Evolutionary conservation across 352 stramenopile genomes (phyloP).

Genomic region (Thalassiosira ordinaria): DNA sequence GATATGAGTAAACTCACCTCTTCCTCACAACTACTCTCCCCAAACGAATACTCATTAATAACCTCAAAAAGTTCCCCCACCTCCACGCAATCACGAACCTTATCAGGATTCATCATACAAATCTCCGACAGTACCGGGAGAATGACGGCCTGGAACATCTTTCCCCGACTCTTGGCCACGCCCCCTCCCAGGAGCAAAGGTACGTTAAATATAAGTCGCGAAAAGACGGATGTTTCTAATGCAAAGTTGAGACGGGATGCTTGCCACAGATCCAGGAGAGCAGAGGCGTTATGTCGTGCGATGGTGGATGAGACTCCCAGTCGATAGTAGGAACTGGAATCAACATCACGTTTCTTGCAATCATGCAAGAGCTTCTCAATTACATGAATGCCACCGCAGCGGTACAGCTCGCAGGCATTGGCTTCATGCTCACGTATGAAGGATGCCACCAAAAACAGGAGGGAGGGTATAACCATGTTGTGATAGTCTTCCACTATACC

Average conservation of each 20-base stretch:
- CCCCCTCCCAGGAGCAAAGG: conserved; percentile 73
- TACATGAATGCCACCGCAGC: conserved; percentile 78
- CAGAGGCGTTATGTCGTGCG: conserved; percentile 44
- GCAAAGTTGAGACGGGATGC: conserved; percentile 66
- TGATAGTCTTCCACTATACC: conserved; percentile 41
- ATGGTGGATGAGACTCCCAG: conserved; percentile 32
- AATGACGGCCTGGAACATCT: conserved; percentile 64
- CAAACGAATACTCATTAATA: conserved; percentile 64
- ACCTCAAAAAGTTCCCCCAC: conserved; percentile 66
- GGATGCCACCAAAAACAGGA: conserved; percentile 69
- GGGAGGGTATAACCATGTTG: conserved; percentile 49
- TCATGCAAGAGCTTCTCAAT: conserved; percentile 73
- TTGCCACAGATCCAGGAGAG: conserved; percentile 73
- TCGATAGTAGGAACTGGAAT: conserved; percentile 30
- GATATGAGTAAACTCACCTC: conserved; percentile 35
- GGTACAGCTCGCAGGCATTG: conserved; percentile 77
- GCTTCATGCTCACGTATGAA: conserved; percentile 76
- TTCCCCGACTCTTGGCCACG: conserved; percentile 26
- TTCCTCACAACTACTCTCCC: conserved; percentile 20
- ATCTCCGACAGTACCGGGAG: conserved; percentile 74
- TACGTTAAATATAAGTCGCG: conserved; percentile 78
- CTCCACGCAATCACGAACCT: conserved; percentile 76
- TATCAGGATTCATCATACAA: conserved; percentile 70
- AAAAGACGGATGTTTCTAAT: conserved; percentile 80
- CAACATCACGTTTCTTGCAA: conserved; percentile 56